These are phyloP conservation scores for Scheffersomyces parashehatae DNA, from an alignment of 1,139 yeast genomes.

Conservation along the genomic window DNA sequence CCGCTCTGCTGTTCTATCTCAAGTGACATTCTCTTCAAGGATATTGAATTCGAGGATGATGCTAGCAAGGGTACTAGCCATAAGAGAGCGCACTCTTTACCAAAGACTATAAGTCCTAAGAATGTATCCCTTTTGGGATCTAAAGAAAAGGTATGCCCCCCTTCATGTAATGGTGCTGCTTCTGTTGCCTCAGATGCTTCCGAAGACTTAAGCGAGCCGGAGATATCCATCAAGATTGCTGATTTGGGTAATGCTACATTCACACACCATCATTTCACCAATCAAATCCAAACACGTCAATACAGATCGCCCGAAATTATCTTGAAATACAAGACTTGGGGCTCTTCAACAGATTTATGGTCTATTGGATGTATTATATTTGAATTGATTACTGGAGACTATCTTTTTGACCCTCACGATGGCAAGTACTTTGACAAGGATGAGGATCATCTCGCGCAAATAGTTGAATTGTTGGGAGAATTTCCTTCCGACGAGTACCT, in stretches of 20 bases:
- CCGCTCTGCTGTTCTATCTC: constrained; percentile 26
- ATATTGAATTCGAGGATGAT: constrained; percentile 6
- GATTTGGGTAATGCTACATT: constrained; percentile 89
- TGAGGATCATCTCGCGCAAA: constrained; percentile 86
- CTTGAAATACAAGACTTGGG: constrained; percentile 70
- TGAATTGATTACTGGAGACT: constrained; percentile 83
- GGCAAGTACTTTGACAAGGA: constrained; percentile 66
- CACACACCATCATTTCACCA: constrained; percentile 69
- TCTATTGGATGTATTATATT: constrained; percentile 79
- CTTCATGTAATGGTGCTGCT: neutral
- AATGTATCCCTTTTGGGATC: neutral
- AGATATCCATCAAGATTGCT: constrained; percentile 58
- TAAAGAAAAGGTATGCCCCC: neutral
- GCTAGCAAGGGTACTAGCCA: neutral
- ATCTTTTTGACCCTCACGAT: constrained; percentile 76
- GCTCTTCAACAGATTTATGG: constrained; percentile 84
- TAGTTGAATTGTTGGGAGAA: constrained; percentile 63
- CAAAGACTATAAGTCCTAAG: neutral
- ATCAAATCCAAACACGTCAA: constrained; percentile 85
- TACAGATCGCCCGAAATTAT: constrained; percentile 81
- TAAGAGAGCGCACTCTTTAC: neutral
- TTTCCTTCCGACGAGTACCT: constrained; percentile 54
- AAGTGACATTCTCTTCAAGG: constrained; percentile 22
- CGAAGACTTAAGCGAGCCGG: constrained; percentile 1
- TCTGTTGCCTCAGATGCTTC: neutral